Evolutionary conservation across 2,329 filamentous ascomycete genomes (phyloP), one percentile per base, ranked within the genome.

Genomic region (Bipolaris oryzae): DNA sequence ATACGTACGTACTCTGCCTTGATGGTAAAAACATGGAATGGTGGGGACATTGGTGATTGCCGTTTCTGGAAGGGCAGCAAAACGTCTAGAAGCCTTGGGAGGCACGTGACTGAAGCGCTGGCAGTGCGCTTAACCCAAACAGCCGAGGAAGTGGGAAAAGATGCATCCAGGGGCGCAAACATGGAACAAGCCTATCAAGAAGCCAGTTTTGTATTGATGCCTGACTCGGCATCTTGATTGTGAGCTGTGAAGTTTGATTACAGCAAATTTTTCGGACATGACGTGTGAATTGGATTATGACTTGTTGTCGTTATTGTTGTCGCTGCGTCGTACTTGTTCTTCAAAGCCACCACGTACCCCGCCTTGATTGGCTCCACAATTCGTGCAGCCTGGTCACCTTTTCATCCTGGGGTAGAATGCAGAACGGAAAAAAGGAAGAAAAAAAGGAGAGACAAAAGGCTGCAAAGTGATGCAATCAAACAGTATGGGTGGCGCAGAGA

Each of bases 261-360:
- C 1, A 18, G 7, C 11, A 25, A n/a, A 23, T 18, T 20, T 18
- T 9, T 11, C 42, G 21, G 37, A 13, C 13, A 39, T 53, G 49
- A 56, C 42, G 49, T 39, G 18, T 43, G 57, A 20, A 39, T 16
- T 46, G 55, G 58, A 53, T 47, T 53, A 45, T 59, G 51, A 38
- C 49, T 60, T 60, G 55, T 60, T 49, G 60, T 43, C 63, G 62
- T 66, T 62, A 62, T 70, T 59, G 68, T 62, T 67, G 46, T 41
- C 55, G 58, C 58, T 48, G 55, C 47, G 42, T 68, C 64, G 64
- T 71, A 59, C 65, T 61, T 67, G 45, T 41, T 57, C 57, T 57
- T 48, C 55, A 46, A 53, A 34, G 46, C 41, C 55, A 73, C 60
- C 71, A 74, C 71, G 71, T 74, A 71, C 59, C 37, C 31, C 6